Base-by-base conservation (phyloP, 345 rosid species). In the Hibiscus mutabilis region DNA sequence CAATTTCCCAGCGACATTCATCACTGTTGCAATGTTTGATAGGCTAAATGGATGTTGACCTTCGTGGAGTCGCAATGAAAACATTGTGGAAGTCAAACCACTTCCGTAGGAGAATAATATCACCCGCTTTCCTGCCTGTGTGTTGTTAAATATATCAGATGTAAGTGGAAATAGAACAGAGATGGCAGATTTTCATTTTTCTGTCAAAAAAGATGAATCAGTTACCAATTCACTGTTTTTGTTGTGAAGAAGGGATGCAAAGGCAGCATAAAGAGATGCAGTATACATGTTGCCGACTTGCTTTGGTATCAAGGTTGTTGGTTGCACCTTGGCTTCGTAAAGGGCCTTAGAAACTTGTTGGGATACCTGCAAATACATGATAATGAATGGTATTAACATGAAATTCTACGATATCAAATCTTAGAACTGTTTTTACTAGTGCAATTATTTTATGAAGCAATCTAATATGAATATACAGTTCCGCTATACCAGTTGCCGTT, bases 211-310 rank as follows among this genome's bases (percentile, higher is more conserved):
- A 46, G 29, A 35, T 71, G 55, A 68, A 77, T 14, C 40, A 64
- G 12, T 83, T 90, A 95, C 99, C 98, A 96, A 73, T 77, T 85
- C 85, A 35, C 74, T 78, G 59, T 87, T 72, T 80, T 87, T 88
- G 72, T 87, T 87, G 86, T 96, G 92, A 82, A 96, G 78, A 37
- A 96, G 93, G 65, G 99, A 96, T 63, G 82, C 96, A 75, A 96
- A 91, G 59, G 99, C 99, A 31, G 98, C 97, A 75, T 92, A 96
- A 47, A 96, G 76, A 75, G 99, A 96, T 75, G 99, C 99, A 0
- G 98, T 96, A 80, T 96, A 96, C 98, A 91, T 96, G 86, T 96
- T 96, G 73, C 99, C 99, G 11, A 92, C 95, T 92, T 91, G 89
- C 74, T 96, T 96, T 27, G 99, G 99, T 60, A 96, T 31, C 85